Evolutionary conservation across 805 yeast genomes (phyloP).

Genomic region (Kazachstania psychrophila): DNA sequence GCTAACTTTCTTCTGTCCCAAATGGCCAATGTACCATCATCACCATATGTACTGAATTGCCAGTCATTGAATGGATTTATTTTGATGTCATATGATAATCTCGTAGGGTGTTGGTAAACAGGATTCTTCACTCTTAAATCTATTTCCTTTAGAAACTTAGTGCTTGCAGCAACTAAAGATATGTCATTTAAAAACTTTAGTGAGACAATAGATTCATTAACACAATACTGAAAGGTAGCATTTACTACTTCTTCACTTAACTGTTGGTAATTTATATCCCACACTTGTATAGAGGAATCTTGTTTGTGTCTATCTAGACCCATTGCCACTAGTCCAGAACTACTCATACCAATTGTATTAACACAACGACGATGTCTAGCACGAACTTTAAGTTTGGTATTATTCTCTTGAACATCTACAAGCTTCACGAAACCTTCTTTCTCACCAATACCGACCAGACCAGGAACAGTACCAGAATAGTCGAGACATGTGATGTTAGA

Average conservation of each 20-base stretch:
- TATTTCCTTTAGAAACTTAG: constrained; percentile 67
- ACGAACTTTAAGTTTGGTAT: constrained; percentile 28
- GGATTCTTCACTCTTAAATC: constrained; percentile 63
- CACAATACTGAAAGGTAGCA: constrained; percentile 49
- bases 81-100: constrained; percentile 57
- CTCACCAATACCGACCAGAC: constrained; percentile 66
- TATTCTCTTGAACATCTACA: constrained; percentile 42
- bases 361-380: constrained; percentile 68
- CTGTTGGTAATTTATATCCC: constrained; percentile 62
- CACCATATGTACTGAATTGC: constrained; percentile 66
- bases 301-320: constrained; percentile 73
- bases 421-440: constrained; percentile 56
- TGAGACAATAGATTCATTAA: constrained; percentile 68
- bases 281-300: constrained; percentile 67
- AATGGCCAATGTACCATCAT: constrained; percentile 74
- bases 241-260: constrained; percentile 43
- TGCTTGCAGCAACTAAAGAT: constrained; percentile 60
- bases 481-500: constrained; percentile 59
- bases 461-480: constrained; percentile 46
- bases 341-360: constrained; percentile 62
- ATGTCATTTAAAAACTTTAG: constrained; percentile 56
- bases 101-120: constrained; percentile 64
- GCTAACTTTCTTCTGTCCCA: constrained; percentile 68
- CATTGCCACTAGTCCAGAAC: constrained; percentile 55
- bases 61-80: constrained; percentile 60